Evolutionary conservation across 2,329 filamentous ascomycete species (phyloP), one percentile per base, ranked within the genome.

Genomic region (Coleophoma cylindrospora): DNA sequence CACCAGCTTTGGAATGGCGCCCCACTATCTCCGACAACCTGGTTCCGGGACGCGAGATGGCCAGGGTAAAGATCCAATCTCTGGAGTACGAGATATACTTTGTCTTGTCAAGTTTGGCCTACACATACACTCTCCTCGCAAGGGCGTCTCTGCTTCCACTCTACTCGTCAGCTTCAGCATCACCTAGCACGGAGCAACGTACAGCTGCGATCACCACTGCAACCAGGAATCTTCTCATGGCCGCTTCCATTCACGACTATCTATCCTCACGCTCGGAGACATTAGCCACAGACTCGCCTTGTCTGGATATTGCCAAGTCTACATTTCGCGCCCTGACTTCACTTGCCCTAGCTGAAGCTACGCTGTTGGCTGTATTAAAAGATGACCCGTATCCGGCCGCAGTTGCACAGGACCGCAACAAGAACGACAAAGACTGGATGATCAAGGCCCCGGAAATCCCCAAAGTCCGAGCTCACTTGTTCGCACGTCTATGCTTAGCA

Each of bases 401-500:
- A 7, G 86, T 95, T 2, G 83, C 90, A 1, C 89, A 95, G 61
- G 82, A 86, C 50, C 80, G 91, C 44, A 95, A 95, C 64, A 81
- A 85, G 48, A 83, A 86, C 58, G 90, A 91, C 66, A 90, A 81
- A 54, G 92, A 97, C 58, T 99, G 92, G 92, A 97, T 97, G 91
- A 95, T 94, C 67, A 89, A 87, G 61, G 81, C 90, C 0, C 90
- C 92, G 1, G 83, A 90, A 46, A 89, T 96, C 45, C 87, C 91
- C 32, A 91, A 92, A 64, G 91, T 96, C 15, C 84, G 92, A 43
- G 90, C 90, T 9, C 85, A 95, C 62, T 75, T 99, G 2, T 95
- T 95, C 63, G 91, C 91, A 2, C 79, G 92, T 1, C 74, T 97
- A 8, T 97, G 91, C 65, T 77, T 97, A 11, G 89, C 91, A 0